Percentiles rank a stretch among this genome's conserved stretches.
phyloP scores from a whole-genome alignment of 2,329 filamentous ascomycete species.

The Exophiala dermatitidis region DNA sequence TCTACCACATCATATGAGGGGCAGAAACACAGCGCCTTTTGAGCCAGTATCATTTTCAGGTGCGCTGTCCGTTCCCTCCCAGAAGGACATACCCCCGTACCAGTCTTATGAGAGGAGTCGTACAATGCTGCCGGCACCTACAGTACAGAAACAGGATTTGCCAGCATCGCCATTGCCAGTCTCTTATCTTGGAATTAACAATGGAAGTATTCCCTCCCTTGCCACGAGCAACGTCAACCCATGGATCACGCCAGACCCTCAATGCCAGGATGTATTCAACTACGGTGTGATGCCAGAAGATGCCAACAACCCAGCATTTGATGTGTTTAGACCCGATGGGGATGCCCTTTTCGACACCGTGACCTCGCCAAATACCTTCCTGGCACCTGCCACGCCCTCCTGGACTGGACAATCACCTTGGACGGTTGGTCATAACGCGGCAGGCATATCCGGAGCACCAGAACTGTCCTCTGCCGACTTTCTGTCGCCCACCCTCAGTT shows the following conservation, averaged over 20 bases:
- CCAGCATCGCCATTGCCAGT: no score
- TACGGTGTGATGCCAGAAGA: no score
- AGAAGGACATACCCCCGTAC: not conserved
- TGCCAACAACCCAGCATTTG: not conserved
- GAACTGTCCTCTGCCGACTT: not conserved
- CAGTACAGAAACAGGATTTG: no score
- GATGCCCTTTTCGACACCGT: not conserved
- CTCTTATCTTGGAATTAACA: no score
- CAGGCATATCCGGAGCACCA: not conserved
- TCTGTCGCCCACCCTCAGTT: not conserved
- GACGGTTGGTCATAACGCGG: not conserved
- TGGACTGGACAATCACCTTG: not conserved
- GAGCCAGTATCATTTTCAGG: not conserved
- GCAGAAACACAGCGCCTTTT: not conserved
- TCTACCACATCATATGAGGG: not conserved
- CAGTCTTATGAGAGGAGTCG: no score
- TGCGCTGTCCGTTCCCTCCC: not conserved
- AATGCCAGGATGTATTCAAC: no score
- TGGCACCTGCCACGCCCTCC: slow-evolving; percentile 1
- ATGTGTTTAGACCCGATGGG: not conserved
- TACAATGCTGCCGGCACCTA: no score
- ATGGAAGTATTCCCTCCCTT: no score
- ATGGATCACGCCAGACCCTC: no score
- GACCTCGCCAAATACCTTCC: slow-evolving; percentile 3
- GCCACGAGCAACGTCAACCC: no score